Conservation (phyloP, 179 eudicot species). For the Spergularia azorica region DNA sequence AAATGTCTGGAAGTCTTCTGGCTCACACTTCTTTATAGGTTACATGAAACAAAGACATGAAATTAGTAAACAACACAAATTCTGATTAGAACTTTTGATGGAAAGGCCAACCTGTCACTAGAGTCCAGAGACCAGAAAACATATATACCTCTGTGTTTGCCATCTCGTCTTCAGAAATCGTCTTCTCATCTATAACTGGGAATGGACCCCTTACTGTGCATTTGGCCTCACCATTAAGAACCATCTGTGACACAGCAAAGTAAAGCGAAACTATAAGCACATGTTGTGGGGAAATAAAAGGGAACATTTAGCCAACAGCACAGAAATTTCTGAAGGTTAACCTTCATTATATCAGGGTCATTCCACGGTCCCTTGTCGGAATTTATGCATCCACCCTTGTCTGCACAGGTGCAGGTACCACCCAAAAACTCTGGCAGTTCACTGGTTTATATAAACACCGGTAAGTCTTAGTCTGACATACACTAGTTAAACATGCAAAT, state of each 20-base stretch:
- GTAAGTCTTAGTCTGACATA: slow-evolving; percentile 7
- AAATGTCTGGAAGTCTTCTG: slow-evolving; percentile 19
- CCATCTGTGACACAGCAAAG: slow-evolving; percentile 49
- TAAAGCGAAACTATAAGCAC: not conserved
- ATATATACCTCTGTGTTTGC: slow-evolving; percentile 34
- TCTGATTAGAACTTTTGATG: not conserved
- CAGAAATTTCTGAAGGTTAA: slow-evolving; percentile 18
- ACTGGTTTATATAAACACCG: slow-evolving; percentile 41
- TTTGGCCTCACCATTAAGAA: slow-evolving; percentile 83
- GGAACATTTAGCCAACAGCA: not conserved
- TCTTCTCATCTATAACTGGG: slow-evolving; percentile 57
- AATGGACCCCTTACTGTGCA: slow-evolving; percentile 45
- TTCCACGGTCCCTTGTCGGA: slow-evolving; percentile 97
- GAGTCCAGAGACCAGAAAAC: not conserved
- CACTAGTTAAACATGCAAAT: not conserved
- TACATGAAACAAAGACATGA: slow-evolving; percentile 11
- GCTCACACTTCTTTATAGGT: slow-evolving; percentile 29
- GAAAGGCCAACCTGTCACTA: not conserved
- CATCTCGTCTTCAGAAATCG: slow-evolving; percentile 55
- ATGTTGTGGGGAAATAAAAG: not conserved
- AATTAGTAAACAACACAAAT: not conserved
- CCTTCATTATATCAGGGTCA: slow-evolving; percentile 83
- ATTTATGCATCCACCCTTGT: slow-evolving; percentile 81
- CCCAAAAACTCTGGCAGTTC: slow-evolving; percentile 90
- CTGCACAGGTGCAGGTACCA: slow-evolving; percentile 85